Percentiles rank a stretch among this genome's conserved stretches.
phyloP scores from a whole-genome alignment of 192 early-diverging fungal genomes.

The Backusella macrospora region DNA sequence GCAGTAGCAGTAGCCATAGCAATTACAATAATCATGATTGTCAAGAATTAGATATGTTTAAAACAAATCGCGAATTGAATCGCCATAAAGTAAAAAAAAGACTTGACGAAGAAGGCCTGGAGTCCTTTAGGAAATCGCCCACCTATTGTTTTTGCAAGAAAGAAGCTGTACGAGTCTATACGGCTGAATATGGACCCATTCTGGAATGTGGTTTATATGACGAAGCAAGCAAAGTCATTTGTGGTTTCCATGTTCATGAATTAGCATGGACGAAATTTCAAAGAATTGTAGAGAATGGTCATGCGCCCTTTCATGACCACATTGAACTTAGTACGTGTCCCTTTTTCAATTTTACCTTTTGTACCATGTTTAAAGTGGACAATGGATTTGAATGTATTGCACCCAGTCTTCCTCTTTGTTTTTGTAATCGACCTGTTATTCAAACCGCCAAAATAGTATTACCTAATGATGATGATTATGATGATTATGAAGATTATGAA shows the following conservation, averaged over 20 bases:
- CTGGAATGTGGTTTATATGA: not conserved
- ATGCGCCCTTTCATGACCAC: not conserved
- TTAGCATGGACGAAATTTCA: slow-evolving; percentile 6
- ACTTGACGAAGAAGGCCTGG: not conserved
- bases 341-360: slow-evolving; percentile 23
- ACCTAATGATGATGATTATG: not conserved
- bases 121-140: not conserved
- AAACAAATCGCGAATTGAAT: not conserved
- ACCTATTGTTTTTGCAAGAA: not conserved
- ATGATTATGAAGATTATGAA: not conserved
- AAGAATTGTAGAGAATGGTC: not conserved
- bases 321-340: slow-evolving; percentile 13
- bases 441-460: not conserved
- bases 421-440: slow-evolving; percentile 6
- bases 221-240: not conserved
- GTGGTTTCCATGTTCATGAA: slow-evolving; percentile 28
- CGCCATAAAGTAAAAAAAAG: not conserved
- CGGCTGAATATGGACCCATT: not conserved
- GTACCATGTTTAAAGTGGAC: slow-evolving; percentile 1
- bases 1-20: no score
- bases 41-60: not conserved
- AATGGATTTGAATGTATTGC: not conserved
- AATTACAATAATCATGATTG: no score
- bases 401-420: slow-evolving; percentile 9
- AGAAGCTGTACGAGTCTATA: not conserved